These are phyloP conservation scores for Suzukiozyma palmioleophila DNA, from an alignment of 1,139 yeast species.

Conservation along the genomic window DNA sequence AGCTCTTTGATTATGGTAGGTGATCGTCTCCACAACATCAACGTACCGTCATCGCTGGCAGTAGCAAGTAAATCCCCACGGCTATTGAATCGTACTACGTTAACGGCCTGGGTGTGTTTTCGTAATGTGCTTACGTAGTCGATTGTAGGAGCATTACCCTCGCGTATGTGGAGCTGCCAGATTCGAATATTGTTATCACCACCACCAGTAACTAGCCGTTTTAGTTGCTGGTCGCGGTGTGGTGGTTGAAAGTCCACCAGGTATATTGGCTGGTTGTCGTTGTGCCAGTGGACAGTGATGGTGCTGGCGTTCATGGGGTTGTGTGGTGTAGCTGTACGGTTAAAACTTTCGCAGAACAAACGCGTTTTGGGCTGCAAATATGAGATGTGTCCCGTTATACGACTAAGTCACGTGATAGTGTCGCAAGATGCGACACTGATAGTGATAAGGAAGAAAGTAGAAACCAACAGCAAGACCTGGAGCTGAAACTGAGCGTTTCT, in stretches of 20 bases:
- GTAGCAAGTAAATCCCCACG: conserved; percentile 68
- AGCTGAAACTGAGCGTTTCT: too few relatives aligned
- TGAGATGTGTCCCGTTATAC: neutral
- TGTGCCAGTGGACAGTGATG: conserved; percentile 77
- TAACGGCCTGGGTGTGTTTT: conserved; percentile 93
- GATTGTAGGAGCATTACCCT: conserved; percentile 16
- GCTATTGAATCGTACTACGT: conserved; percentile 78
- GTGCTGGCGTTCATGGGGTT: conserved; percentile 52
- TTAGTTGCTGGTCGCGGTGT: conserved; percentile 13
- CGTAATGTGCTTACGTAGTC: conserved; percentile 72
- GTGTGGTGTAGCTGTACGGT: neutral
- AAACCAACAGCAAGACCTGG: too few relatives aligned
- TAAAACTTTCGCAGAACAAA: neutral
- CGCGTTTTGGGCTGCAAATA: neutral
- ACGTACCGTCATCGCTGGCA: conserved; percentile 93
- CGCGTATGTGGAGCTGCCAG: conserved; percentile 34
- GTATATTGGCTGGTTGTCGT: conserved; percentile 77
- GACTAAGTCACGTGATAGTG: neutral
- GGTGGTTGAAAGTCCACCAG: conserved; percentile 73
- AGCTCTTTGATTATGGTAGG: conserved; percentile 53
- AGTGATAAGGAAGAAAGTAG: too few relatives aligned
- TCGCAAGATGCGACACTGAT: neutral
- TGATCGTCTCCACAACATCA: conserved; percentile 70
- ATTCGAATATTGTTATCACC: conserved; percentile 88
- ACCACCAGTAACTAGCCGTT: conserved; percentile 81